Evolutionary conservation across 441 rosid genomes (phyloP).

Genomic region (Populus tomentosa): DNA sequence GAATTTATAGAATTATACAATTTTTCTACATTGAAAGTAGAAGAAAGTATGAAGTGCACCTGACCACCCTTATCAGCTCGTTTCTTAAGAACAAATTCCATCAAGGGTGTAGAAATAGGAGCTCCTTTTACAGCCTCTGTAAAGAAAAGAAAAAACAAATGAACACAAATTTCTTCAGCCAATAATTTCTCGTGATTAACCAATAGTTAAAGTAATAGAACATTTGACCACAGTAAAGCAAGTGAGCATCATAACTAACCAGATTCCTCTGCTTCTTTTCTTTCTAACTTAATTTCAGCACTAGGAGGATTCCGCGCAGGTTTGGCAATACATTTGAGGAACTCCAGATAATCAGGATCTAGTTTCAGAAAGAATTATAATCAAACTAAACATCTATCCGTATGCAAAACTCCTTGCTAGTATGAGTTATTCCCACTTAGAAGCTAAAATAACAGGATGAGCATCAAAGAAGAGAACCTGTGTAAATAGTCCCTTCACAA

Average conservation of each 20-base stretch:
- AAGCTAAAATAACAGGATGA: background rate
- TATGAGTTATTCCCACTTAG: background rate
- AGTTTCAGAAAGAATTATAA: slow-evolving; percentile 8
- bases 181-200: too few relatives aligned
- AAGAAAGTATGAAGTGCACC: slow-evolving; percentile 31
- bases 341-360: slow-evolving; percentile 84
- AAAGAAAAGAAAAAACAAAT: background rate
- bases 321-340: slow-evolving; percentile 62
- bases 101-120: slow-evolving; percentile 66
- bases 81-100: slow-evolving; percentile 77
- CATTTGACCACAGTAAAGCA: too few relatives aligned
- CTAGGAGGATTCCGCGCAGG: slow-evolving; percentile 74
- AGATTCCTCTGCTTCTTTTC: slow-evolving; percentile 60
- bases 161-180: background rate
- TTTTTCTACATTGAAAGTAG: background rate
- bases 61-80: slow-evolving; percentile 54
- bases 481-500: slow-evolving; percentile 69
- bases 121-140: slow-evolving; percentile 44
- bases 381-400: background rate
- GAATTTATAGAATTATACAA: background rate
- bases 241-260: slow-evolving; percentile 4
- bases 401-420: background rate
- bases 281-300: slow-evolving; percentile 67
- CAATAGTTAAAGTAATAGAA: too few relatives aligned
- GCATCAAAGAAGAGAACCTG: slow-evolving; percentile 28